A percentile compares a stretch with the other conserved stretches of the same genome.
phyloP scores from a whole-genome alignment of 2,329 filamentous ascomycete species.

The Alternaria brassicae region DNA sequence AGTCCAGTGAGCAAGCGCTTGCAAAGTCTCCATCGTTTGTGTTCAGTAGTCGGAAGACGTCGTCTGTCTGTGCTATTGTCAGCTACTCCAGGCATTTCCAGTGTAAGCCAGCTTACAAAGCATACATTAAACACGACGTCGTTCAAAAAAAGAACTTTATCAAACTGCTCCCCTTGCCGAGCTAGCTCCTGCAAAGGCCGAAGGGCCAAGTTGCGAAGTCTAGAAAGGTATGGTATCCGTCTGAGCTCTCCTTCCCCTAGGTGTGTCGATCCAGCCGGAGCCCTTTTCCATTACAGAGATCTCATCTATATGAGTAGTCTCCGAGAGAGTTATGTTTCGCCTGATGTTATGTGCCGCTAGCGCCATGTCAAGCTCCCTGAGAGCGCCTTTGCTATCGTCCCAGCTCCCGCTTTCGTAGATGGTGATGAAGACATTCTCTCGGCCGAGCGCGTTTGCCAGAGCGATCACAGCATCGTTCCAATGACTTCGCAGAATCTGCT shows the following conservation, averaged over 20 bases:
- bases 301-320: conserved; percentile 53
- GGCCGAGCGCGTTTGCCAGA: conserved; percentile 63
- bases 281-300: neutral
- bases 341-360: conserved; percentile 61
- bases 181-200: conserved; percentile 62
- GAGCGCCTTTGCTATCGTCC: conserved; percentile 69
- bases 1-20: conserved; percentile 55
- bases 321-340: conserved; percentile 64
- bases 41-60: conserved; percentile 61
- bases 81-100: conserved; percentile 20
- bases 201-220: conserved; percentile 67
- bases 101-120: neutral
- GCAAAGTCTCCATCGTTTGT: conserved; percentile 59
- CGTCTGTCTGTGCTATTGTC: conserved; percentile 52
- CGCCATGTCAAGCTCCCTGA: conserved; percentile 62
- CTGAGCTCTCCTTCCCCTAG: conserved; percentile 62
- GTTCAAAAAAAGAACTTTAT: neutral
- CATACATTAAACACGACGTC: neutral
- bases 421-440: conserved; percentile 70
- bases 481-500: conserved; percentile 63
- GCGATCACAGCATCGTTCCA: conserved; percentile 68
- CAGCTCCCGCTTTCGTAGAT: conserved; percentile 72
- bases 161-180: conserved; percentile 21
- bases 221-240: conserved; percentile 71
- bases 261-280: conserved; percentile 46